These are phyloP conservation scores for Scutellaria minor DNA, from an alignment of 257 asterid genomes.

Conservation along the genomic window DNA sequence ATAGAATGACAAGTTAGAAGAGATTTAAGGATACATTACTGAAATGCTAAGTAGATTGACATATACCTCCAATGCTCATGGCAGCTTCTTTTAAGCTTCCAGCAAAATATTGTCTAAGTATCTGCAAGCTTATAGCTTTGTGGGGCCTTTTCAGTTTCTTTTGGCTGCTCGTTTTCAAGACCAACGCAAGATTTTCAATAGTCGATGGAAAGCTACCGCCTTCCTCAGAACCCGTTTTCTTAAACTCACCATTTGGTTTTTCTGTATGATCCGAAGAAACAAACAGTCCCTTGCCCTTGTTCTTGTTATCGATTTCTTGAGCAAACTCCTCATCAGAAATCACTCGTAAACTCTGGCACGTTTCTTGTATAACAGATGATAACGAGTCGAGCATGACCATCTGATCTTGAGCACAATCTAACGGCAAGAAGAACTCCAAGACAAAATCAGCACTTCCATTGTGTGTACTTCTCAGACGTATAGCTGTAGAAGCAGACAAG, in stretches of 20 bases:
- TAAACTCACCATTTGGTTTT: slow-evolving; percentile 52
- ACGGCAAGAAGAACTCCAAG: slow-evolving; percentile 76
- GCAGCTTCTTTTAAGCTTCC: slow-evolving; percentile 93
- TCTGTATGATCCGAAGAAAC: slow-evolving; percentile 47
- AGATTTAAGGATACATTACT: too few species aligned
- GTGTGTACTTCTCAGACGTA: slow-evolving; percentile 70
- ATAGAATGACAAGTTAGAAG: not conserved
- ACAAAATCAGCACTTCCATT: slow-evolving; percentile 72
- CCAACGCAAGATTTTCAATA: slow-evolving; percentile 38
- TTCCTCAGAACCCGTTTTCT: slow-evolving; percentile 43
- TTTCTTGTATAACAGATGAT: slow-evolving; percentile 60
- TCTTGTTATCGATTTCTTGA: slow-evolving; percentile 51
- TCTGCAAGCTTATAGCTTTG: slow-evolving; percentile 75
- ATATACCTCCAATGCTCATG: slow-evolving; percentile 73
- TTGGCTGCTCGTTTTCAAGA: slow-evolving; percentile 48
- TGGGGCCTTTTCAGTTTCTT: slow-evolving; percentile 62
- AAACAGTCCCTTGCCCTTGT: slow-evolving; percentile 55
- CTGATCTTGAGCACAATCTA: slow-evolving; percentile 58
- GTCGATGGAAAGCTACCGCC: slow-evolving; percentile 46
- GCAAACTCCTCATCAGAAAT: slow-evolving; percentile 65
- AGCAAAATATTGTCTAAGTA: slow-evolving; percentile 68
- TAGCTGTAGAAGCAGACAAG: slow-evolving; percentile 68
- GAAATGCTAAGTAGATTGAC: not conserved
- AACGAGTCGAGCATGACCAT: slow-evolving; percentile 62
- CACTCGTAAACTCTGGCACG: slow-evolving; percentile 64